Evolutionary conservation across 2,329 filamentous ascomycete genomes (phyloP).

Genomic region (Stagonosporopsis cucurbitacearum): DNA sequence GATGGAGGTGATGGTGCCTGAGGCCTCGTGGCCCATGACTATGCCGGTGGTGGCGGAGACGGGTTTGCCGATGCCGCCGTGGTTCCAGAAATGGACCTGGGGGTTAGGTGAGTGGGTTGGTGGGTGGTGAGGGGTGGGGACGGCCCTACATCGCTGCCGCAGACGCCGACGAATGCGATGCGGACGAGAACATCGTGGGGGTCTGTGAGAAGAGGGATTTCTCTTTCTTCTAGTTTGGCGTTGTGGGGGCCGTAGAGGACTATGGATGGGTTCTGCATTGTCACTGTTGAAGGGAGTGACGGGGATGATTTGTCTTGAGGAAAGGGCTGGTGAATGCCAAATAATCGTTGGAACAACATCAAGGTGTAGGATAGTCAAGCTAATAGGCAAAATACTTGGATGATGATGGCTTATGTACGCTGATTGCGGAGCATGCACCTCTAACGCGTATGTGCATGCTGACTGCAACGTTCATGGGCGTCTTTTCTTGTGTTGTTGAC

Average conservation of each 20-base stretch:
- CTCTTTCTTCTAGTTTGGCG: slow-evolving; percentile 49
- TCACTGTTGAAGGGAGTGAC: not conserved
- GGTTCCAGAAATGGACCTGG: slow-evolving; percentile 89
- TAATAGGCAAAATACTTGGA: not conserved
- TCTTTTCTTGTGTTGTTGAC: not conserved
- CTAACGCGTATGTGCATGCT: not conserved
- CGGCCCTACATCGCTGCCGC: slow-evolving; percentile 45
- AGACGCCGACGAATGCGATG: slow-evolving; percentile 55
- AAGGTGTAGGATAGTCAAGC: not conserved
- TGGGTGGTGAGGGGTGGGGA: not conserved
- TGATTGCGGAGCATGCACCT: not conserved
- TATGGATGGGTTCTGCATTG: slow-evolving; percentile 51
- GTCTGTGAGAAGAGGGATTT: slow-evolving; percentile 46
- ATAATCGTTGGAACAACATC: not conserved
- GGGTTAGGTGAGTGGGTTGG: slow-evolving; percentile 2
- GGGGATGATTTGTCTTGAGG: not conserved
- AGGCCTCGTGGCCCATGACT: slow-evolving; percentile 91
- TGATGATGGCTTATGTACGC: not conserved
- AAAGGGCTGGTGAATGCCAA: not conserved
- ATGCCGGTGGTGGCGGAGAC: slow-evolving; percentile 80
- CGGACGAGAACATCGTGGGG: slow-evolving; percentile 53
- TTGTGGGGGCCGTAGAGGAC: slow-evolving; percentile 51
- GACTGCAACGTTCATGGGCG: not conserved
- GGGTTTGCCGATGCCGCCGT: slow-evolving; percentile 86
- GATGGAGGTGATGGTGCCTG: slow-evolving; percentile 77